phyloP scores from a whole-genome alignment of 768 basidiomycete species.

The Sistotremastrum suecicum region DNA sequence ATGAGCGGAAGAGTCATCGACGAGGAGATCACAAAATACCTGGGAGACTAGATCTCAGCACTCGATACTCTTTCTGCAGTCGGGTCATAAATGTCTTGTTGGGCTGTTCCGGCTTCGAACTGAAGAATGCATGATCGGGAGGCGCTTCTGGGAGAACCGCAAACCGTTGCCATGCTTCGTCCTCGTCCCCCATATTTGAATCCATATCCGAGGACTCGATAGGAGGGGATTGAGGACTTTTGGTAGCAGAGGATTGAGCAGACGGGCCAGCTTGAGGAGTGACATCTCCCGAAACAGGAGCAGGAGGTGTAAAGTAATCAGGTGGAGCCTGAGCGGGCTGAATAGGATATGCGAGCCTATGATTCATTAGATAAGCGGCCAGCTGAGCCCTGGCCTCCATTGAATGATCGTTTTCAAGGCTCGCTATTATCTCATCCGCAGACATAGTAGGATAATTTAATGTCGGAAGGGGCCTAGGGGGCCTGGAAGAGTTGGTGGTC shows the following conservation, averaged over 20 bases:
- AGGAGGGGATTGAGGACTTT: no score
- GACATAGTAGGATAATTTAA: not conserved
- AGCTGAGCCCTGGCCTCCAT: not conserved
- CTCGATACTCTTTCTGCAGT: constrained; percentile 73
- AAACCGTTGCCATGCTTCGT: constrained; percentile 66
- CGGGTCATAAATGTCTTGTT: constrained; percentile 63
- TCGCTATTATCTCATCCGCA: not conserved
- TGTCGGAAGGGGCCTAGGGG: not conserved
- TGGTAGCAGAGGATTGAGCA: constrained; percentile 11
- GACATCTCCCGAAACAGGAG: constrained; percentile 6
- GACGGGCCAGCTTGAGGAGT: constrained; percentile 12
- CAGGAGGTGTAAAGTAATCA: constrained; percentile 1
- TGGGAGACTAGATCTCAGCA: constrained; percentile 65
- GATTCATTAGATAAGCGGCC: not conserved
- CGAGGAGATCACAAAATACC: constrained; percentile 30
- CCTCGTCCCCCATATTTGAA: constrained; percentile 22
- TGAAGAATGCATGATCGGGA: constrained; percentile 68
- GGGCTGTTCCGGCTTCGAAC: constrained; percentile 43
- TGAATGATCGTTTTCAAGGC: not conserved
- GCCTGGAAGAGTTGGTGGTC: not conserved
- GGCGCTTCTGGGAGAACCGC: constrained; percentile 65
- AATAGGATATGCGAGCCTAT: no score
- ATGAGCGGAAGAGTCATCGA: not conserved
- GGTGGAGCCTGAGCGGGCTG: no score
- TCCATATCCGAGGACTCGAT: constrained; percentile 16